Conservation (phyloP, 208 protist genomes). For the Acanthamoeba castellanii region DNA sequence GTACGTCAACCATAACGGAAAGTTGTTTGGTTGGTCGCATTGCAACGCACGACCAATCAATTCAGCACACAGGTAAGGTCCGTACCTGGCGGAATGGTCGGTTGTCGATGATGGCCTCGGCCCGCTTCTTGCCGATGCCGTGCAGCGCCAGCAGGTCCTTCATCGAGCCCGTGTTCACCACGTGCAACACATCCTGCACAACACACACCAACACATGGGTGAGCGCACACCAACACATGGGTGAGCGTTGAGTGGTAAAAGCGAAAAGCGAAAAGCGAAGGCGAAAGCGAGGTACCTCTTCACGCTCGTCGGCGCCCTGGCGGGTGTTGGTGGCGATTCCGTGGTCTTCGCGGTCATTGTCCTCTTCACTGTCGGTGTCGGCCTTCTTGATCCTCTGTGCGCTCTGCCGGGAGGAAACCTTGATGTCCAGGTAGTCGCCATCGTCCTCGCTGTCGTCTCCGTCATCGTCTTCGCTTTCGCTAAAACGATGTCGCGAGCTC, state of each 20-base stretch:
- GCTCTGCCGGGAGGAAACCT: not conserved
- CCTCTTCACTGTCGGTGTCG: not conserved
- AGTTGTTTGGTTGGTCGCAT: no score
- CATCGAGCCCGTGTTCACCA: constrained; percentile 18
- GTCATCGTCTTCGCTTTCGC: not conserved
- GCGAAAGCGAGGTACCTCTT: not conserved
- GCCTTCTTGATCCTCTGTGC: not conserved
- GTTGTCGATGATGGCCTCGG: constrained; percentile 38
- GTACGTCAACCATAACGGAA: no score
- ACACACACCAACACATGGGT: not conserved
- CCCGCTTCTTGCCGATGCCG: constrained; percentile 60
- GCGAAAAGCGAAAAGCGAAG: no score
- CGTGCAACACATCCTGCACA: constrained; percentile 7
- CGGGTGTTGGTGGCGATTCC: not conserved
- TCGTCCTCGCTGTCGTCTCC: not conserved
- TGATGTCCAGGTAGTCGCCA: not conserved
- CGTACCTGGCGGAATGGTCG: not conserved
- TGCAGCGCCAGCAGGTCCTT: constrained; percentile 25
- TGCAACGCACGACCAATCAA: no score
- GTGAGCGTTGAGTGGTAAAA: not conserved
- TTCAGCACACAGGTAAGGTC: not conserved
- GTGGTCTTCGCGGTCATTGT: not conserved
- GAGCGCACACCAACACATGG: not conserved
- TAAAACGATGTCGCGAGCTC: not conserved
- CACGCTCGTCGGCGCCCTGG: not conserved